These are phyloP conservation scores for Vitis riparia DNA, from an alignment of 164 flowering plant species.

Conservation along the genomic window DNA sequence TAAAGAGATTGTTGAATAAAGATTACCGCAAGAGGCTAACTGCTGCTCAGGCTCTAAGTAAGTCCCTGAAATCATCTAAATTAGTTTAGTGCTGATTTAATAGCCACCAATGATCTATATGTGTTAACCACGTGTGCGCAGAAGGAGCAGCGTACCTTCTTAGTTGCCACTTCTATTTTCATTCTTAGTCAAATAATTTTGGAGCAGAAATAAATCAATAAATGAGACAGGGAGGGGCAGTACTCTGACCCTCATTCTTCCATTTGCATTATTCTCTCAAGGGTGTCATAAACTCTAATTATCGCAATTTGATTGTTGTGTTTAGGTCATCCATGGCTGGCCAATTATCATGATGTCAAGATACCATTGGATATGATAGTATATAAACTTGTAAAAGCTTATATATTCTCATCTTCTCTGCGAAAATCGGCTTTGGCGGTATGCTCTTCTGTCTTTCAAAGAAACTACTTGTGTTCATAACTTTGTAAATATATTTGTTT, in stretches of 20 bases:
- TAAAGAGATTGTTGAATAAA: conserved; percentile 83
- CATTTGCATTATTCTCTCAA: neutral
- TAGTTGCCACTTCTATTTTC: neutral
- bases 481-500: neutral
- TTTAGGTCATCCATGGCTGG: conserved; percentile 97
- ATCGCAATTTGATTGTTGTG: conserved; percentile 13
- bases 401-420: conserved; percentile 77
- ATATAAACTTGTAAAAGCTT: conserved; percentile 68
- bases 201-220: neutral
- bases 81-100: neutral
- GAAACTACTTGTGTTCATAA: neutral
- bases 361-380: conserved; percentile 81
- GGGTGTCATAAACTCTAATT: conserved; percentile 4
- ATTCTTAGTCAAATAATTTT: neutral
- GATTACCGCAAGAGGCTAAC: conserved; percentile 89
- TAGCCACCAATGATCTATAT: neutral
- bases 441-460: conserved; percentile 17
- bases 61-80: conserved; percentile 25
- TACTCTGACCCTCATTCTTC: conserved; percentile 1
- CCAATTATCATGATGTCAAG: conserved; percentile 52
- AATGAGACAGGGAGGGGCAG: neutral
- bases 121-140: neutral
- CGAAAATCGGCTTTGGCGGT: conserved; percentile 86
- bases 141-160: neutral
- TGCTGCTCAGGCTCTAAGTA: conserved; percentile 95